Evolutionary conservation across 306 rosid genomes (phyloP), one percentile per base, ranked within the genome.

Genomic region (Prunus mume): DNA sequence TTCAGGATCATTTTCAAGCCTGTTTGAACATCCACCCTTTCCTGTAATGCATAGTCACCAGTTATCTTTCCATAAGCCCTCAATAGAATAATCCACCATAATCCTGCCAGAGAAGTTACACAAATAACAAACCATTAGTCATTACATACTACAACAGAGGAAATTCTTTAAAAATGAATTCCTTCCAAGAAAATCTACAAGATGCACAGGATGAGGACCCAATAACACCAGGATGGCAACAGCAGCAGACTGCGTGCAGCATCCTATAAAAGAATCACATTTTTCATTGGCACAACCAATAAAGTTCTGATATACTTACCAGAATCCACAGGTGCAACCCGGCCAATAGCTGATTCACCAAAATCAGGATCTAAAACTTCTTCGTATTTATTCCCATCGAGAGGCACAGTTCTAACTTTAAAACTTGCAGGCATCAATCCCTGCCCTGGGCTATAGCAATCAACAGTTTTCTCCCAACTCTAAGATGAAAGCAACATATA

Each of bases 341-440:
- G 97, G 50, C 99, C 99, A 67, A 95, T 95, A 38, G 99, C 99
- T n/a, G 99, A 88, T 90, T 92, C 99, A 61, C 99, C 99, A 73
- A 95, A 95, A 88, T 95, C 99, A 65, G 99, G 98, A 86, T 95
- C 97, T 69, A 91, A 86, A 77, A 91, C 96, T 82, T 95, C 99
- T 85, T 88, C 90, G 20, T 27, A 76, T 20, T 83, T 85, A 65
- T 83, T 82, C 7, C 79, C 89, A 24, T 87, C 91, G 14, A 84
- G 74, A 61, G 89, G 76, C 75, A 69, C 87, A 2, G 77, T 83
- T 88, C 86, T 83, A 71, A 95, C 97, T 85, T 95, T 95, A 86
- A 95, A 95, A 84, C 99, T 95, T 22, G 99, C 99, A 65, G 99
- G 99, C 99, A 95, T 95, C 89, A 95, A 81, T 30, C 99, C 99